Base-by-base conservation (phyloP, 495 filamentous ascomycete genomes). In the Aspergillus baeticus region DNA sequence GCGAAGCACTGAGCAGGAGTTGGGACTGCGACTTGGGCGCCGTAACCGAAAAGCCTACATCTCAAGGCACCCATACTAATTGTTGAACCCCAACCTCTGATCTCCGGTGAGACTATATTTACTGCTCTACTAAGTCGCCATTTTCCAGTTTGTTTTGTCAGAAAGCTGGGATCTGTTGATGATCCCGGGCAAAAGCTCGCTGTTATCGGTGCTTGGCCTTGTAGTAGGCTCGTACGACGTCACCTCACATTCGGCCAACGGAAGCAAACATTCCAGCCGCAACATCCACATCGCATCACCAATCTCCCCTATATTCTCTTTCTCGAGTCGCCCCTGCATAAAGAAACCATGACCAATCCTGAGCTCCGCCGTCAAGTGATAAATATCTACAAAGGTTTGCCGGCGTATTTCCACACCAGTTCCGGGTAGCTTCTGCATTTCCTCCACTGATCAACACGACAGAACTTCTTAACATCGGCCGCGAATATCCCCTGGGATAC, bases 401-500 rank as follows among this genome's bases (percentile, higher is more conserved):
- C 18, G 17, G n/a, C 38, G 22, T 46, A 29, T 39, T 44, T 54
- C 14, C 4, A 6, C n/a, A 18, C 17, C 10, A 4, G 13, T 23
- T 50, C n/a, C 31, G 42, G 31, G 5, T 33, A 14, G 23, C 29
- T 21, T 38, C 5, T 33, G 26, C 46, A 18, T 37, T 57, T n/a
- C n/a, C n/a, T n/a, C n/a, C 29, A 57, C 23, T 5, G 15, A 29
- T 2, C 15, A 26, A 0, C 34, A 18, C 8, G 10, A 21, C 58
- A 94, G 91, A 96, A 59, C 84, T 97, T 18, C 81, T 98, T 5
- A 82, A 87, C 68, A 74, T 97, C 31, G 94, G 94, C 43, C 82
- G 85, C 22, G 86, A 92, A 35, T 98, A 98, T 67, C 94, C 95
- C 8, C 77, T 88, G 26, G 95, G 95, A 15, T 96, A 88, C 66